Percentiles rank a stretch among this genome's conserved stretches.
phyloP scores from a whole-genome alignment of 179 eudicot species.

The Spinacia oleracea region DNA sequence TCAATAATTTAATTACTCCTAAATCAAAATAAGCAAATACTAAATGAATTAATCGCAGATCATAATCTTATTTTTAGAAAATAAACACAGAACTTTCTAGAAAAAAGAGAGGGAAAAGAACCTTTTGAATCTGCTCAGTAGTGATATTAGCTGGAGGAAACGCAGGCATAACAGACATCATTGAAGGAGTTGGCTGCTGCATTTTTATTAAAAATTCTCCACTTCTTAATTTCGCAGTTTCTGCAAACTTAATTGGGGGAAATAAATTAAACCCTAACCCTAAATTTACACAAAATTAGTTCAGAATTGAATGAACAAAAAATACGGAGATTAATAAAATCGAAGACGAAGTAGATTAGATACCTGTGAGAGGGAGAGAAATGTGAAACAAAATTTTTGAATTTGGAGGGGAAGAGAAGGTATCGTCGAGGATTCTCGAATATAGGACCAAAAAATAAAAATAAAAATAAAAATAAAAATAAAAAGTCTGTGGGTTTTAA shows the following conservation, averaged over 20 bases:
- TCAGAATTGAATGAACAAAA: neutral
- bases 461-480: neutral
- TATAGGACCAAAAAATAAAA: neutral
- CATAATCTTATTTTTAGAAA: neutral
- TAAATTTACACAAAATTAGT: neutral
- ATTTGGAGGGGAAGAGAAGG: neutral
- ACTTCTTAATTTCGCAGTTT: neutral
- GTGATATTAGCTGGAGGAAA: slow-evolving; percentile 51
- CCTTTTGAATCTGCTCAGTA: slow-evolving; percentile 69
- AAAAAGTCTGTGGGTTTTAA: neutral
- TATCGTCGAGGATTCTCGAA: neutral
- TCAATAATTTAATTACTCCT: neutral
- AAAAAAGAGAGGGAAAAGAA: slow-evolving; percentile 12
- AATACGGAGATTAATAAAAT: neutral
- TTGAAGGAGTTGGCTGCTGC: slow-evolving; percentile 45
- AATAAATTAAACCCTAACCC: slow-evolving; percentile 27
- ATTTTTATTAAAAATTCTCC: neutral
- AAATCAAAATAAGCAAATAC: neutral
- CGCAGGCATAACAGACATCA: slow-evolving; percentile 45
- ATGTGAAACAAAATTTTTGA: neutral
- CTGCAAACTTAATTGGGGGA: neutral
- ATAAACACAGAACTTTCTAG: neutral
- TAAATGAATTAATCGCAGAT: neutral
- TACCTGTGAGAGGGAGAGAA: neutral
- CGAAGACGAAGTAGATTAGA: neutral